Evolutionary conservation across 176 grass and related monocot genomes (phyloP).

Genomic region (Oryza officinalis): DNA sequence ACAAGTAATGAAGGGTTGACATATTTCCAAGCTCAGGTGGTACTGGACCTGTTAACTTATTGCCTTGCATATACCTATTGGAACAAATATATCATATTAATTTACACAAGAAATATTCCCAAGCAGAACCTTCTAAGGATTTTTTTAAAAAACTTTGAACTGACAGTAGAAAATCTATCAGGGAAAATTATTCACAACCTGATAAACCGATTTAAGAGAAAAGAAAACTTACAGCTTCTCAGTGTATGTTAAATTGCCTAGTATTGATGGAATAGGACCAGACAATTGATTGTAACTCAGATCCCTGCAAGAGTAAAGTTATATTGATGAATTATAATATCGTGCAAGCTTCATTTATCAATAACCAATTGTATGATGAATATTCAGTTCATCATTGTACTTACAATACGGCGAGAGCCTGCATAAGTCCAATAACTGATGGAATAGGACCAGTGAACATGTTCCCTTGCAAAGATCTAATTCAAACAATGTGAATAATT

Average conservation of each 20-base stretch:
- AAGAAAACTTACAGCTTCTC: slow-evolving; percentile 86
- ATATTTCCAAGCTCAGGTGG: slow-evolving; percentile 96
- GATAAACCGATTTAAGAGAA: not conserved
- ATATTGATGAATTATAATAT: slow-evolving; percentile 1
- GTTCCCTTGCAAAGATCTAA: slow-evolving; percentile 95
- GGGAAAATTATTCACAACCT: not conserved
- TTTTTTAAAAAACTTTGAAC: not conserved
- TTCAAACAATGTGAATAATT: not conserved
- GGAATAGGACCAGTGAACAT: slow-evolving; percentile 84
- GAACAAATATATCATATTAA: not conserved
- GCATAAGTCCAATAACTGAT: slow-evolving; percentile 97
- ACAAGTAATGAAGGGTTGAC: slow-evolving; percentile 97
- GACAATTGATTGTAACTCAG: slow-evolving; percentile 89
- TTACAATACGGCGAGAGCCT: slow-evolving; percentile 95
- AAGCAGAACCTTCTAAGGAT: not conserved
- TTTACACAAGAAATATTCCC: not conserved
- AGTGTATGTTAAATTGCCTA: slow-evolving; percentile 97
- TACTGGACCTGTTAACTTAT: slow-evolving; percentile 70
- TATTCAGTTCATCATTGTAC: slow-evolving; percentile 9
- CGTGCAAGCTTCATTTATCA: not conserved
- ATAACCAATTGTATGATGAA: not conserved
- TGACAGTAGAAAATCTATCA: not conserved
- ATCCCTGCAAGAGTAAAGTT: slow-evolving; percentile 51
- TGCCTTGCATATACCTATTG: slow-evolving; percentile 84
- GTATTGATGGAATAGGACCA: slow-evolving; percentile 79